Percentiles rank a stretch among this genome's conserved stretches.
These are phyloP conservation scores for Sporothrix pseudoabietina DNA, from an alignment of 2,329 filamentous ascomycete species.

Conservation along the genomic window DNA sequence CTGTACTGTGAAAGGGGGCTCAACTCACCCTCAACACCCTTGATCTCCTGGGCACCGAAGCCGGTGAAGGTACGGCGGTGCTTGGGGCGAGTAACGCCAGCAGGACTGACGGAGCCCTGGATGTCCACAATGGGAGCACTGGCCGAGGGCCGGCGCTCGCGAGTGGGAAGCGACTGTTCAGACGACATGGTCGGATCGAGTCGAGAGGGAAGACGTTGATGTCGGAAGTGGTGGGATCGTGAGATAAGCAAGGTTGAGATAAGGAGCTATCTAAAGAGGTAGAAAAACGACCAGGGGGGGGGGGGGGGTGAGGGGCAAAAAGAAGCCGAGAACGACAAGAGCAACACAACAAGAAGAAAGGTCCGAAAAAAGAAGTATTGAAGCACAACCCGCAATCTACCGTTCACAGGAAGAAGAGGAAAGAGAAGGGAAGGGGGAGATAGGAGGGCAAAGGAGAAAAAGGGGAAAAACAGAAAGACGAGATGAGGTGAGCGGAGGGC, in stretches of 20 bases:
- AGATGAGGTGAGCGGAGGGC: conserved; percentile 17
- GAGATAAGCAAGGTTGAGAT: conserved; percentile 21
- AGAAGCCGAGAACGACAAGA: conserved; percentile 26
- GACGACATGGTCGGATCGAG: conserved; percentile 27
- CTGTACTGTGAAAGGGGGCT: background rate
- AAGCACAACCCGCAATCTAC: background rate
- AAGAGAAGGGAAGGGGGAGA: background rate
- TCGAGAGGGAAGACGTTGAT: background rate
- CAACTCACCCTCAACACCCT: conserved; percentile 77
- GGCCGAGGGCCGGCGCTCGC: conserved; percentile 79
- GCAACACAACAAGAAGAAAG: conserved; percentile 11
- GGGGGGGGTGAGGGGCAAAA: background rate
- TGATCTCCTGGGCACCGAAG: conserved; percentile 88
- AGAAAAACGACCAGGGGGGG: background rate
- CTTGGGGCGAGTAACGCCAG: conserved; percentile 84
- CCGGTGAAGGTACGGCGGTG: conserved; percentile 97
- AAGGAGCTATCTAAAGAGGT: conserved; percentile 19
- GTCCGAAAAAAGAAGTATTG: background rate
- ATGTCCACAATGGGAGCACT: conserved; percentile 85
- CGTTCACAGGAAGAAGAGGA: background rate
- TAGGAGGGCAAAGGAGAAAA: background rate
- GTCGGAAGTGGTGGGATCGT: background rate
- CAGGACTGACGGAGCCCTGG: conserved; percentile 80
- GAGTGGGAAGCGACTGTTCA: conserved; percentile 48
- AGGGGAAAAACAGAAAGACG: background rate